phyloP scores from a whole-genome alignment of 306 rosid genomes.

The Dryas alaskensis region DNA sequence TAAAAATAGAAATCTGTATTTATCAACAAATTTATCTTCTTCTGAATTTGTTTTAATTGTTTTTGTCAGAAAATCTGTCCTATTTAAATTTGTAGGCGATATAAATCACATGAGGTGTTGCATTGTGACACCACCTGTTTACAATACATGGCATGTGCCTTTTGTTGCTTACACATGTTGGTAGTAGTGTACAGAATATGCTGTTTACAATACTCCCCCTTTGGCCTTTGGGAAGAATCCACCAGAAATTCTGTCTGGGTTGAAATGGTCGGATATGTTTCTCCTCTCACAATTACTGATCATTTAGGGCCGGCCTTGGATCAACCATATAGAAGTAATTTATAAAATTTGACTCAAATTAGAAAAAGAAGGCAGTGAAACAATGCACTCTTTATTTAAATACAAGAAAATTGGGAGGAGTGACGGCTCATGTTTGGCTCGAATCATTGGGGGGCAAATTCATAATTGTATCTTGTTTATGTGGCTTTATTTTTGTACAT shows the following conservation, averaged over 20 bases:
- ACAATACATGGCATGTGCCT: not conserved
- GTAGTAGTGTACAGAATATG: not conserved
- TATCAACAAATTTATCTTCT: not conserved
- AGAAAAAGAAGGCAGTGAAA: not conserved
- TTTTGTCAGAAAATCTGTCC: not conserved
- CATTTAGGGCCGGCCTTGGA: not conserved
- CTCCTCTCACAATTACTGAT: not conserved
- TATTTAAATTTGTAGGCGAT: not conserved
- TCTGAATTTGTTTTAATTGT: not conserved
- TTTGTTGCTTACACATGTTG: not conserved
- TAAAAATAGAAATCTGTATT: not conserved
- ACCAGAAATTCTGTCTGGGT: not conserved
- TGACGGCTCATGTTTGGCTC: constrained; percentile 3
- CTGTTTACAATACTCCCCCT: not conserved
- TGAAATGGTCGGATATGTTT: not conserved
- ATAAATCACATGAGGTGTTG: not conserved
- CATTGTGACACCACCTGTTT: not conserved
- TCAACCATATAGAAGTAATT: too few relatives aligned
- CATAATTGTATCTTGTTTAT: not conserved
- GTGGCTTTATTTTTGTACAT: constrained; percentile 7
- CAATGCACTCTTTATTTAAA: not conserved
- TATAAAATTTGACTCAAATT: too few relatives aligned
- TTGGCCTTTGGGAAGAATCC: not conserved
- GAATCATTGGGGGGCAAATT: not conserved
- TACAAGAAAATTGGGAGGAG: constrained; percentile 11